Base-by-base conservation (phyloP, 441 rosid genomes). In the Pelargonium myrrhifolium region DNA sequence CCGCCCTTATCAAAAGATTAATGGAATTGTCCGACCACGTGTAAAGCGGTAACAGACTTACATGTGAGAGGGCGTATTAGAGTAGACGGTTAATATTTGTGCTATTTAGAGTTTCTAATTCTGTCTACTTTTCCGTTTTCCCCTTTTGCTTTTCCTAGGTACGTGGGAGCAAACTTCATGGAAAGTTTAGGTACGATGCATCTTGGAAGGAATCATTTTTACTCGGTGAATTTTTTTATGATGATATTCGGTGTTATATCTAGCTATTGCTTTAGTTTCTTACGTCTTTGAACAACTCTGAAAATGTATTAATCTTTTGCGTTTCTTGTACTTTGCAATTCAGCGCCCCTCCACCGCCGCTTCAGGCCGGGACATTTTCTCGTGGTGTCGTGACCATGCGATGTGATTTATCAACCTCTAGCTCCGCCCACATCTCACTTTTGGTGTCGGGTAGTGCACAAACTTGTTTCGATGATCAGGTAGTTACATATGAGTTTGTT, bases 301-400 rank as follows among this genome's bases (percentile, higher is more conserved):
- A 17, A 3, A 20, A 55, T 17, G 14, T 17, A 55, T 18, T 20
- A 20, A 55, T 8, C 60, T 15, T 53, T 14, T 53, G 15, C 37
- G 37, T 7, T 35, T 8, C 20, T 14, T 20, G 37, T 4, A 31
- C 37, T 31, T 31, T 7, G 18, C 9, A 20, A 55, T 18, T 7
- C 60, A 55, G 60, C 24, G 60, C 60, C 60, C 60, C 60, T 18
- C 60, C 60, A 18, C 60, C 60, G 26, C 60, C 60, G 4, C 60
- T 55, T 55, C 60, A 55, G 60, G 60, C 60, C 3, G 60, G 60
- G 9, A 55, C 60, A 18, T 55, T 55, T 55, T 55, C 60, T 55
- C 60, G 60, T 55, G 60, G 60, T 18, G 60, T 55, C 3, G 60
- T 55, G 26, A 55, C 60, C 60, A 55, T 55, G 60, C 60, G 60